Conservation (phyloP, 768 basidiomycete genomes). For the Boletellus ananas region DNA sequence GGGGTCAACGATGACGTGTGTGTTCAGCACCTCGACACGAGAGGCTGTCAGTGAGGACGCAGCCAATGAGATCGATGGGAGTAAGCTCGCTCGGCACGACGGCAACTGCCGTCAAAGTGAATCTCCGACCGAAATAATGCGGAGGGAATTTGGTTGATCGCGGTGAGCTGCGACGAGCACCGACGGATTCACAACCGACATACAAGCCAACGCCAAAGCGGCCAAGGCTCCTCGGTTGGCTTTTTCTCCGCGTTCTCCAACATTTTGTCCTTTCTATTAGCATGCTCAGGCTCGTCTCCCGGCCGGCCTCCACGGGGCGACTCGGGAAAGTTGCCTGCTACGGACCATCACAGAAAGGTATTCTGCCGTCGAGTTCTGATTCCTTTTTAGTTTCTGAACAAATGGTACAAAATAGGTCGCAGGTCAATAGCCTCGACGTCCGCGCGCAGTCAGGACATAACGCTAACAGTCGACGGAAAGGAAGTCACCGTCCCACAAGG, state of each 20-base stretch:
- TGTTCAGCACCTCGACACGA: too few species aligned
- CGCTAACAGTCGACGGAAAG: constrained; percentile 93
- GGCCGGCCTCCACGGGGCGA: constrained; percentile 63
- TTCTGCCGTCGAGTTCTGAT: neutral
- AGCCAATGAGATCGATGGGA: too few species aligned
- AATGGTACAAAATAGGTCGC: constrained; percentile 39
- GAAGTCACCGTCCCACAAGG: constrained; percentile 97
- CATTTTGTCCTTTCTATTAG: constrained; percentile 17
- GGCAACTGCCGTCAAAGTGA: constrained; percentile 10
- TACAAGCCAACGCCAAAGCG: constrained; percentile 12
- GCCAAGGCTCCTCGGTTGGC: constrained; percentile 14
- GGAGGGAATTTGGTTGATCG: constrained; percentile 27
- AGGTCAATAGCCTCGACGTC: constrained; percentile 66
- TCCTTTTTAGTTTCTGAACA: constrained; percentile 1
- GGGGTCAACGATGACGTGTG: neutral
- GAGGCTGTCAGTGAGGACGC: too few species aligned
- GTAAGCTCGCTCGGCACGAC: neutral
- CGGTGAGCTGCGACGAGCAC: constrained; percentile 43
- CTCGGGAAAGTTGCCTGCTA: constrained; percentile 59
- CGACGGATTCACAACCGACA: constrained; percentile 14
- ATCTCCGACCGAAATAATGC: constrained; percentile 22
- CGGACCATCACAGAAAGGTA: constrained; percentile 36
- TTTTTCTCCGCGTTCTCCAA: constrained; percentile 17
- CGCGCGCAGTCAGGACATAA: constrained; percentile 71
- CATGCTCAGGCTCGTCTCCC: constrained; percentile 72